Evolutionary conservation across 768 basidiomycete species (phyloP), one percentile per base, ranked within the genome.

Genomic region (Kwoniella newhampshirensis): DNA sequence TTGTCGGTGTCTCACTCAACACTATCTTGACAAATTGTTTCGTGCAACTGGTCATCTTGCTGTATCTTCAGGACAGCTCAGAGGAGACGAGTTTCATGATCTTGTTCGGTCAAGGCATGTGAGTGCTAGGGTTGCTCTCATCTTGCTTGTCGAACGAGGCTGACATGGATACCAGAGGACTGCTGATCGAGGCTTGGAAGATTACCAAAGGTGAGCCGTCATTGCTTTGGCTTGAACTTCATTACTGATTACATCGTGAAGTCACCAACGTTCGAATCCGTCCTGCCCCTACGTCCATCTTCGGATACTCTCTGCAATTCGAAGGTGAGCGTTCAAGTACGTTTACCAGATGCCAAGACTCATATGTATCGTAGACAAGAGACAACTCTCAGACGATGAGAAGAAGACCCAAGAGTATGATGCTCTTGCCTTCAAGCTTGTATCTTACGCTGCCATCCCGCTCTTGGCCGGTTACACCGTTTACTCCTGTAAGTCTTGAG

Each of bases 81-180:
- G 86, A 89, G 51, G 89, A 97, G 74, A 99, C 94, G 27, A 91
- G 87, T 68, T 94, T 90, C 87, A 97, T 97, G 90, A 97, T 98
- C 75, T 82, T 97, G 23, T 82, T 91, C 46, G 66, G 64, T 9
- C 75, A 77, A 57, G 75, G 73, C 36, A 74, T 74, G 69, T 70
- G 40, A 54, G 68, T 67, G 40, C 4, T 43, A n/a, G n/a, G n/a
- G n/a, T n/a, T n/a, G n/a, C n/a, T n/a, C n/a, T n/a, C n/a, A n/a
- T n/a, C n/a, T n/a, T n/a, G n/a, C n/a, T n/a, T 28, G 26, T 44
- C 17, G 12, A 27, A n/a, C n/a, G n/a, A n/a, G n/a, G n/a, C 60
- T 66, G 54, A 66, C 26, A 13, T 20, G 2, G 7, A 3, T 30
- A 8, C 6, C 32, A 74, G 69, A 20, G 75, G 74, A 28, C 60